Evolutionary conservation across 208 protist species (phyloP).

Genomic region (Phytomonas sp.): DNA sequence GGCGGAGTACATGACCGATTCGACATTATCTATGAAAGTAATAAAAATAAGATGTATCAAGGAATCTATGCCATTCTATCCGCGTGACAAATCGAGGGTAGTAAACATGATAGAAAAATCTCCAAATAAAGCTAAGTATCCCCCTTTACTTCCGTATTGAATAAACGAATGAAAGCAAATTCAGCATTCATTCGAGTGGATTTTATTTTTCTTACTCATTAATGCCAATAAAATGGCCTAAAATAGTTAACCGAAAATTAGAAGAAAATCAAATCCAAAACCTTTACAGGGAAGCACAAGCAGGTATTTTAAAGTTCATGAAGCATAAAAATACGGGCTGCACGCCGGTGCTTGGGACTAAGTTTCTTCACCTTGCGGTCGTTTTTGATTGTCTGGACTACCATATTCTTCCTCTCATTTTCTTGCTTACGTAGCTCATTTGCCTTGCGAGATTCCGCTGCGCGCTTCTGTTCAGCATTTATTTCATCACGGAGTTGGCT

Average conservation of each 20-base stretch:
- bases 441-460: conserved; percentile 64
- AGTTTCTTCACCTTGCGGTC: conserved; percentile 84
- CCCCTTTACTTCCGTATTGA: background rate
- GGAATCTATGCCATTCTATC: too few species aligned
- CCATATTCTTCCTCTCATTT: conserved; percentile 89
- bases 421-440: conserved; percentile 71
- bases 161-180: background rate
- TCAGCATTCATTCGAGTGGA: too few species aligned
- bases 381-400: conserved; percentile 88
- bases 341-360: conserved; percentile 82
- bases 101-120: too few species aligned
- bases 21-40: too few species aligned
- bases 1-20: too few species aligned
- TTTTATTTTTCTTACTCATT: conserved; percentile 1
- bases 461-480: conserved; percentile 73
- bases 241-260: background rate
- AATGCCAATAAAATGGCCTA: background rate
- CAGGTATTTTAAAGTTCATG: conserved; percentile 38
- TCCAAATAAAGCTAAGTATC: too few species aligned
- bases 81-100: too few species aligned
- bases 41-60: too few species aligned
- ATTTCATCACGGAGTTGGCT: conserved; percentile 75
- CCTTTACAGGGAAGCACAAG: conserved; percentile 5
- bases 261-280: background rate
- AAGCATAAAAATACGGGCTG: conserved; percentile 83